Evolutionary conservation across 352 stramenopile species (phyloP).

Genomic region (Phytophthora fragariaefolia): DNA sequence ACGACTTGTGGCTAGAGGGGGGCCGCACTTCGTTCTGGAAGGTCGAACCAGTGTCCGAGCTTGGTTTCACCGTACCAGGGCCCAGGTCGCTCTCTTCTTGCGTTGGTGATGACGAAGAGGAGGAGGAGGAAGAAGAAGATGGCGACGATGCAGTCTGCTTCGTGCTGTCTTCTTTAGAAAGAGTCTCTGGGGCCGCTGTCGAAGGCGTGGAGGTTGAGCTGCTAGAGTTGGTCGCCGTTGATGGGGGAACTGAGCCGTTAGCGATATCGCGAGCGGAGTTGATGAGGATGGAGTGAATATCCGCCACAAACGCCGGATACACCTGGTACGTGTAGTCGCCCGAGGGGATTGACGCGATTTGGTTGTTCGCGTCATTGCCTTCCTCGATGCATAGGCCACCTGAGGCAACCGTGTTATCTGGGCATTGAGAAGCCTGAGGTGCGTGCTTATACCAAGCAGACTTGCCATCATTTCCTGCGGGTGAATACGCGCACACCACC

Average conservation of each 20-base stretch:
- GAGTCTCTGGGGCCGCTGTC: constrained; percentile 3
- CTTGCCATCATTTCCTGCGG: constrained; percentile 51
- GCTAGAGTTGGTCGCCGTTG: constrained; percentile 6
- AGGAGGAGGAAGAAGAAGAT: constrained; percentile 4
- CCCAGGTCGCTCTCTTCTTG: constrained; percentile 15
- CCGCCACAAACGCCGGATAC: constrained; percentile 58
- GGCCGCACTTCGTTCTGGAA: constrained; percentile 33
- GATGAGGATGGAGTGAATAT: constrained; percentile 55
- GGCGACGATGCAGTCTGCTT: constrained; percentile 1
- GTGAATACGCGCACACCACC: constrained; percentile 69
- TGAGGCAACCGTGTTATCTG: constrained; percentile 44
- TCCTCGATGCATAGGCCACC: constrained; percentile 51
- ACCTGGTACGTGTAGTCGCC: constrained; percentile 58
- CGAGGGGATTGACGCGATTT: constrained; percentile 56
- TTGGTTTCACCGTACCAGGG: constrained; percentile 39
- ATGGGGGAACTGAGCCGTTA: constrained; percentile 18
- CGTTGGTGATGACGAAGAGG: constrained; percentile 10
- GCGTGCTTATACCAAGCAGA: constrained; percentile 66
- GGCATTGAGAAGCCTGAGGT: constrained; percentile 46
- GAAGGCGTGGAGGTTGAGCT: neutral
- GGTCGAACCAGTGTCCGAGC: constrained; percentile 36
- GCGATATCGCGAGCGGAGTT: constrained; percentile 41
- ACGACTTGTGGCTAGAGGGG: constrained; percentile 8
- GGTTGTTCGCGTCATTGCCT: constrained; percentile 49
- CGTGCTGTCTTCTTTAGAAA: constrained; percentile 2